A percentile compares a stretch with the other conserved stretches of the same genome.
These are phyloP conservation scores for Aegilops tauschii DNA, from an alignment of 176 grass and related monocot genomes.

Conservation along the genomic window DNA sequence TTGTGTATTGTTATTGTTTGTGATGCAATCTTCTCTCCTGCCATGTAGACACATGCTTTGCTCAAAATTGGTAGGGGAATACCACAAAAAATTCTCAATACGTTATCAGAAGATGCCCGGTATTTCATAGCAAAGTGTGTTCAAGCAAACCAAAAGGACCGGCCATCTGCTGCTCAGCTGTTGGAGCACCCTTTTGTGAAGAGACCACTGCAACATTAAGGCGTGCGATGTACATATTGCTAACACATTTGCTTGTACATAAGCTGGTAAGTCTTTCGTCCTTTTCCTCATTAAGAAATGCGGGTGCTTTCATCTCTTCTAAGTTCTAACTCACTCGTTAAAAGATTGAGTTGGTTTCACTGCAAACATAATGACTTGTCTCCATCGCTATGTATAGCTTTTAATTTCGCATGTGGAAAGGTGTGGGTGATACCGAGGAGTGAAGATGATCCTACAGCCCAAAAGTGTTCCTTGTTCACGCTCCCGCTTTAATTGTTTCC, in stretches of 20 bases:
- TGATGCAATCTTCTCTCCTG: conserved; percentile 22
- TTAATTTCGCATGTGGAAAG: neutral
- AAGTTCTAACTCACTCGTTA: neutral
- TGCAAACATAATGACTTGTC: neutral
- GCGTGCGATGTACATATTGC: too few species aligned
- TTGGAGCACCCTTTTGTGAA: too few species aligned
- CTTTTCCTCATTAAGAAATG: too few species aligned
- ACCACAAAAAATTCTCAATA: conserved; percentile 57
- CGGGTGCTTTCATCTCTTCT: too few species aligned
- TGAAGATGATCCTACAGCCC: neutral
- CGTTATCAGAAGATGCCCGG: conserved; percentile 28
- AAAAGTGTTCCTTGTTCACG: neutral
- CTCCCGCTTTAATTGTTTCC: neutral
- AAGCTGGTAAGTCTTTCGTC: too few species aligned
- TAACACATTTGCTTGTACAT: too few species aligned
- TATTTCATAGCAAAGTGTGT: too few species aligned
- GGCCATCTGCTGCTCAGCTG: too few species aligned
- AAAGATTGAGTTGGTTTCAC: neutral
- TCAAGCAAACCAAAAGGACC: too few species aligned
- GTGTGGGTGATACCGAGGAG: neutral
- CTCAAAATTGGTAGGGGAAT: conserved; percentile 74
- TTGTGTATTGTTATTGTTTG: neutral
- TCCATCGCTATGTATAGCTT: neutral
- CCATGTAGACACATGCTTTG: conserved; percentile 64
- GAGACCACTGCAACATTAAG: too few species aligned